These are phyloP conservation scores for Cenchrus americanus DNA, from an alignment of 176 grass and related monocot genomes.

Conservation along the genomic window DNA sequence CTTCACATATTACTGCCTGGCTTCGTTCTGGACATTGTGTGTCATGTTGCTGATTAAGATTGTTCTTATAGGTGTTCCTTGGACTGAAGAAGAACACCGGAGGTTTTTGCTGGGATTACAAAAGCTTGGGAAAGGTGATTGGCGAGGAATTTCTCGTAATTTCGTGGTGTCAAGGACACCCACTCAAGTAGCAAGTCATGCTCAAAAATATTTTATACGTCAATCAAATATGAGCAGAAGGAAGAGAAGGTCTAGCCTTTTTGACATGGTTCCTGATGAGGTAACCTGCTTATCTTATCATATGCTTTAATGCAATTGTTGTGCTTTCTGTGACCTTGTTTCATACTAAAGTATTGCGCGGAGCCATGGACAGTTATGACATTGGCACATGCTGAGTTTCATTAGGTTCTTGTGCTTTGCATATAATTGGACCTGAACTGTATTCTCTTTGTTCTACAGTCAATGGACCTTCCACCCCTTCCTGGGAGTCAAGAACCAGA, in stretches of 20 bases:
- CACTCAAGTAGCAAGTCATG: conserved; percentile 98
- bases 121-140: conserved; percentile 97
- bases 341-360: neutral
- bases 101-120: conserved; percentile 95
- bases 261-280: conserved; percentile 94
- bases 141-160: conserved; percentile 98
- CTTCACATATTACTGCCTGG: neutral
- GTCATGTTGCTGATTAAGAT: conserved; percentile 39
- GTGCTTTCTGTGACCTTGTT: conserved; percentile 12
- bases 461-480: conserved; percentile 71
- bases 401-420: conserved; percentile 23
- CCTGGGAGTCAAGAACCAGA: conserved; percentile 74
- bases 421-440: conserved; percentile 31
- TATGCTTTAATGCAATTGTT: neutral
- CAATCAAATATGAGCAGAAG: conserved; percentile 93
- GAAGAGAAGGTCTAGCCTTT: conserved; percentile 97
- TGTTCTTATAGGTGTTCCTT: conserved; percentile 72
- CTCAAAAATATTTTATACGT: conserved; percentile 98
- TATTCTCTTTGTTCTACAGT: conserved; percentile 55
- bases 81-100: conserved; percentile 99
- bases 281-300: conserved; percentile 50
- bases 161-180: conserved; percentile 96
- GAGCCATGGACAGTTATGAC: neutral
- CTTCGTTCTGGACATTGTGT: conserved; percentile 12
- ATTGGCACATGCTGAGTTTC: conserved; percentile 5